A percentile compares a stretch with the other conserved stretches of the same genome.
These are phyloP conservation scores for Phlyctochytrium bullatum DNA, from an alignment of 192 early-diverging fungal genomes.

Conservation along the genomic window DNA sequence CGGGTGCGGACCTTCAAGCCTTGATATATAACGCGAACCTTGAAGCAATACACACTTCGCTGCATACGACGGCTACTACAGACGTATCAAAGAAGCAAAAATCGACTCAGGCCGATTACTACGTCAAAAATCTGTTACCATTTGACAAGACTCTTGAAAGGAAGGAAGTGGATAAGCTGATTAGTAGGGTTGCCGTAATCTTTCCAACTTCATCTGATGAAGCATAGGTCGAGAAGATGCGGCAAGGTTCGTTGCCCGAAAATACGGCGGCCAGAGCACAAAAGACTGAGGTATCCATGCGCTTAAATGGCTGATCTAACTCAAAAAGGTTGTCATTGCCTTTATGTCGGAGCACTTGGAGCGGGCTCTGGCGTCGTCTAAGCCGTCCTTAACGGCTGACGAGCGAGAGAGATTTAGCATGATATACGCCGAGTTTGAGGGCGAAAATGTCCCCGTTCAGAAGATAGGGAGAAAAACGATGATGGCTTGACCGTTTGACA, in stretches of 20 bases:
- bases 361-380: slow-evolving; percentile 53
- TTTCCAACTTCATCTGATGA: slow-evolving; percentile 4
- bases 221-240: no score
- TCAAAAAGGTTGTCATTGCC: not conserved
- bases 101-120: not conserved
- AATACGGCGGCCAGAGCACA: slow-evolving; percentile 25
- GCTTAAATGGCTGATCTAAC: not conserved
- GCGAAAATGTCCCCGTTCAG: slow-evolving; percentile 9
- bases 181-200: slow-evolving; percentile 17
- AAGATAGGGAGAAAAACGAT: slow-evolving; percentile 24
- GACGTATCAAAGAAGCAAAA: not conserved
- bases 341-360: slow-evolving; percentile 41
- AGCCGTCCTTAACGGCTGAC: slow-evolving; percentile 61
- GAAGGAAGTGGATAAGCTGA: slow-evolving; percentile 19
- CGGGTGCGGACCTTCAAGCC: slow-evolving; percentile 94
- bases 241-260: not conserved
- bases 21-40: slow-evolving; percentile 90
- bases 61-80: not conserved
- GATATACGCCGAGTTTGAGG: slow-evolving; percentile 45
- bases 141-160: not conserved
- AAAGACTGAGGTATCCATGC: not conserved
- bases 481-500: no score
- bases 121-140: not conserved
- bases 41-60: slow-evolving; percentile 71
- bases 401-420: slow-evolving; percentile 51